Base-by-base conservation (phyloP, 2,329 filamentous ascomycete genomes). In the Fusarium keratoplasticum region DNA sequence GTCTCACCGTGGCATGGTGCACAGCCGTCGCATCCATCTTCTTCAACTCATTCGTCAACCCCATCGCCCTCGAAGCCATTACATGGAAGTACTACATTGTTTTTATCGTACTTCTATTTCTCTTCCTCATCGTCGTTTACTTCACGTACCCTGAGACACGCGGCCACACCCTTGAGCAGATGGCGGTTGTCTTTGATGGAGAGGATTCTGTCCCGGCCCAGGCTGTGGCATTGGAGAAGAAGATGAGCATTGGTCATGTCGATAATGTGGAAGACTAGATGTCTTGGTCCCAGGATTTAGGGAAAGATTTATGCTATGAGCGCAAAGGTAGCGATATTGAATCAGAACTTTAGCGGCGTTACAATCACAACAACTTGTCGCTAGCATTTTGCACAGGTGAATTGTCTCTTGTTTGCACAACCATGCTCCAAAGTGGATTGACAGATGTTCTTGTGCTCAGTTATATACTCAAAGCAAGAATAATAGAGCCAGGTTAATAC, bases 1-100 rank as follows among this genome's bases (percentile, higher is more conserved):
- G 84, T 18, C 75, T 84, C 20, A 80, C 85, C 18, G 75, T 88
- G 29, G 83, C 84, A 9, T 83, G 87, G 20, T 84, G 86, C 75
- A 81, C 83, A 66, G 79, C 79, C 29, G 80, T 77, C 16, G 67
- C 79, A 7, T 78, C 81, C 5, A 73, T 80, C 36, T 81, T 82
- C 47, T 78, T 83, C 36, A 80, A 82, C 52, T 77, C 80, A 5
- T 86, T 84, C 62, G 82, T 83, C 25, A 79, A 78, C 58, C 71
- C 78, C 1, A 79, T 80, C 54, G 78, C 72, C 2, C 67, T 79
- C n/a, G 73, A 72, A 5, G 66, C 68, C 6, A 72, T 75, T 40
- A 60, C 63, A 38, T 75, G 72, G 72, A 73, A 65, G 54, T 75
- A 73, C 58, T 75, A 75, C 55, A 65, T 75, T 27, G 67, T 73